Base-by-base conservation (phyloP, 73 alveolate genomes). In the Durusdinium trenchii region DNA sequence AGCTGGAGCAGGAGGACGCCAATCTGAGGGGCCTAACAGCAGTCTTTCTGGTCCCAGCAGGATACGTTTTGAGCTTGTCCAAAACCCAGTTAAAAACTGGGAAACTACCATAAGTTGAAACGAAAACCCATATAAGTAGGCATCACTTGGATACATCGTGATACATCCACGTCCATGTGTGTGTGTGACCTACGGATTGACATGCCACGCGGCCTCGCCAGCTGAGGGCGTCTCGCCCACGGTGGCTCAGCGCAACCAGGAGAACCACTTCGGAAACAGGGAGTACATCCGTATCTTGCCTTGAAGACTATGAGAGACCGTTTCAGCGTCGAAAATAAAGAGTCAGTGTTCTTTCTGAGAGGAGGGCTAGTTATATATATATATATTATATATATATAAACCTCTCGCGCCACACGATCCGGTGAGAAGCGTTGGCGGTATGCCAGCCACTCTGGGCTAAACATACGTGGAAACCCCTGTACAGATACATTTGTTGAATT, bases 231-330 rank as follows among this genome's bases (percentile, higher is more conserved):
- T 85, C 6, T 85, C 94, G 54, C 60, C 94, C 54, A 46, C 79
- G 0, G 94, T 85, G 94, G 94, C 94, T 3, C 57, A n/a, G 78
- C 69, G 94, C 79, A 85, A 85, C 57, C 28, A 14, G 79, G 40
- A 85, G 57, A 85, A 85, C 38, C 94, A 85, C 79, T 85, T 85
- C 57, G 94, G 94, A 76, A 85, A 85, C 78, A 35, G 94, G 57
- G 94, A 85, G 54, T 85, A 85, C 54, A 85, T 85, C 36, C 94
- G 94, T 40, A 36, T 57, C 78, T 85, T 12, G 94, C 45, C 6
- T 73, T 28, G 28, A 32, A n/a, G n/a, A n/a, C n/a, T n/a, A n/a
- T n/a, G n/a, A n/a, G n/a, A n/a, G n/a, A n/a, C n/a, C n/a, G n/a
- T n/a, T n/a, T n/a, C n/a, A n/a, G n/a, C n/a, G n/a, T 30, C n/a